Base-by-base conservation (phyloP, 768 basidiomycete species). In the Leccinum variicolor region DNA sequence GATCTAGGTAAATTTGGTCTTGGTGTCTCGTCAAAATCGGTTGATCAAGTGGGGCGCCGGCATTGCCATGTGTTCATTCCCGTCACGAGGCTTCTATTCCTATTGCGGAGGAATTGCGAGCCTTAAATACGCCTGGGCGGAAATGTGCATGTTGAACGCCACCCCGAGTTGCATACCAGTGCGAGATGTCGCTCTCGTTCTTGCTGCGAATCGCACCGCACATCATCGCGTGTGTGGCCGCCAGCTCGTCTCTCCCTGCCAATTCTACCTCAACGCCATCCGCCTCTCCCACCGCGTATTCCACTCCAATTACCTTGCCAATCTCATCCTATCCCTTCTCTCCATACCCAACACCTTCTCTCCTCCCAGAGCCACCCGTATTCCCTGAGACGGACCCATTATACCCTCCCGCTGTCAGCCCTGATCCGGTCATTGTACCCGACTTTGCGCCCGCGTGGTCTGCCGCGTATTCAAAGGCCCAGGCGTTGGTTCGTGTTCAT, bases 331-430 rank as follows among this genome's bases (percentile, higher is more conserved):
- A 76, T 53, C 61, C 78, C 1, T 87, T 89, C 76, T 71, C 78
- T 13, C 79, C 85, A 4, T 87, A 81, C 75, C 85, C 87, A 1
- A 76, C 81, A 14, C 85, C 88, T 15, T 79, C 82, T 1, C 79
- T 83, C 54, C 62, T 73, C 0, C 78, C 88, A 7, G 71, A 83
- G 51, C 76, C 81, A 0, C 79, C 79, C 8, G 69, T 82, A 5
- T 88, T 81, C 66, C 82, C 83, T 10, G 71, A 74, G 10, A 78
- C 79, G 4, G 79, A 85, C 58, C 87, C 87, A 1, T 72, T 72
- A 19, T 71, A 73, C 28, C 87, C 87, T 2, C 88, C 88, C 0
- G 71, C 81, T 0, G 82, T 83, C 52, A 69, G 77, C 25, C 69
- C 67, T 3, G 77, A 74, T 19, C 71, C 73, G 29, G 52, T 23